These are phyloP conservation scores for Solanum chiquidenum DNA, from an alignment of 257 asterid species.

Conservation along the genomic window DNA sequence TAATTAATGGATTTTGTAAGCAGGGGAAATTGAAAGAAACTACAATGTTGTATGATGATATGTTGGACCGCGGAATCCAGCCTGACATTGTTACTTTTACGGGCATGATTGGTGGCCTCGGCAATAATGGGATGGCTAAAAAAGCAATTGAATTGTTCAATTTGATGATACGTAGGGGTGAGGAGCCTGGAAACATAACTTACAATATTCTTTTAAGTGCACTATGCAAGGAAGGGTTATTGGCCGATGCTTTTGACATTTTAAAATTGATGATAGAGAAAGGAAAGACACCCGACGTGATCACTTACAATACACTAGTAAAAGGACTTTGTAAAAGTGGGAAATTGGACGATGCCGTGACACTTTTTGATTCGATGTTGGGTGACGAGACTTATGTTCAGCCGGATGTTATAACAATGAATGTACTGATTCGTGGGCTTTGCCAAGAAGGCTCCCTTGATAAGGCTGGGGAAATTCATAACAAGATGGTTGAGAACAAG, in stretches of 20 bases:
- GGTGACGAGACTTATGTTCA: slow-evolving; percentile 16
- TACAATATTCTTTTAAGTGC: slow-evolving; percentile 47
- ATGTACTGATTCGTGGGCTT: slow-evolving; percentile 45
- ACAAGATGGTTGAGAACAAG: slow-evolving; percentile 27
- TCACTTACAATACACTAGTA: slow-evolving; percentile 44
- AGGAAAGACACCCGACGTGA: slow-evolving; percentile 36
- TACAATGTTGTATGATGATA: slow-evolving; percentile 34
- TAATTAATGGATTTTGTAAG: slow-evolving; percentile 45
- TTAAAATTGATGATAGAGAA: slow-evolving; percentile 43
- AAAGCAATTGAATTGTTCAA: slow-evolving; percentile 47
- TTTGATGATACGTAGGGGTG: slow-evolving; percentile 49
- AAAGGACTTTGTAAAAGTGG: slow-evolving; percentile 46
- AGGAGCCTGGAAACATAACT: slow-evolving; percentile 35
- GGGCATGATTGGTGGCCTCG: slow-evolving; percentile 46
- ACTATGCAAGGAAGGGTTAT: slow-evolving; percentile 41
- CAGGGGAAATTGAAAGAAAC: slow-evolving; percentile 46
- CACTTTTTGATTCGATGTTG: slow-evolving; percentile 40
- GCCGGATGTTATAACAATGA: slow-evolving; percentile 45
- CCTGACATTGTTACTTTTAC: slow-evolving; percentile 53
- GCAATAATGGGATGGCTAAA: slow-evolving; percentile 30
- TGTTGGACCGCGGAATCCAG: slow-evolving; percentile 38
- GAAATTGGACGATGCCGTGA: slow-evolving; percentile 37
- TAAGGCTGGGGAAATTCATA: slow-evolving; percentile 39
- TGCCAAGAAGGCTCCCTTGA: slow-evolving; percentile 41
- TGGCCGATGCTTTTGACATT: slow-evolving; percentile 38